phyloP scores from a whole-genome alignment of 805 yeast species.

The Wickerhamomyces strasburgensis region DNA sequence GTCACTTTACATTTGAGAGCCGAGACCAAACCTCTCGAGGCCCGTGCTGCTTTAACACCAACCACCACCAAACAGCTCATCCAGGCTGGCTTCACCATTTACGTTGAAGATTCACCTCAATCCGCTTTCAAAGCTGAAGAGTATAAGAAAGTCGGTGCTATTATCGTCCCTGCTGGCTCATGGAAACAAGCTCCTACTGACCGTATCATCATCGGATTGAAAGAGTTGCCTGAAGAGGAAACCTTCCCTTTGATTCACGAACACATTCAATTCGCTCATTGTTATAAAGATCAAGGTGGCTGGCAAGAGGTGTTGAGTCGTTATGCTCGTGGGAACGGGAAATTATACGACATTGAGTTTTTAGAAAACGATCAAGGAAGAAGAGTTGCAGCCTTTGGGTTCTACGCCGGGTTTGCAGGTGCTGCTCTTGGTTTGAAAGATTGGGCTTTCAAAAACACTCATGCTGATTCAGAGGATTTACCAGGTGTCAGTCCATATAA shows the following conservation, averaged over 20 bases:
- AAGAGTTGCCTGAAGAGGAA: slow-evolving; percentile 88
- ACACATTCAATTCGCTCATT: slow-evolving; percentile 98
- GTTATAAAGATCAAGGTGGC: slow-evolving; percentile 96
- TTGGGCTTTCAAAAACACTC: slow-evolving; percentile 88
- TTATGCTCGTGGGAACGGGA: slow-evolving; percentile 89
- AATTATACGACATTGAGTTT: slow-evolving; percentile 89
- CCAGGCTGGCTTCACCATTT: slow-evolving; percentile 84
- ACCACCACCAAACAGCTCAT: slow-evolving; percentile 76
- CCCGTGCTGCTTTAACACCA: slow-evolving; percentile 96
- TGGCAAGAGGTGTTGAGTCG: slow-evolving; percentile 89
- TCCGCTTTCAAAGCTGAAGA: slow-evolving; percentile 75
- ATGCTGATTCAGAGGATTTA: slow-evolving; percentile 60
- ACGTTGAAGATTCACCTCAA: slow-evolving; percentile 82
- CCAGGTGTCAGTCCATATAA: slow-evolving; percentile 80
- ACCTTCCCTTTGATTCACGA: slow-evolving; percentile 90
- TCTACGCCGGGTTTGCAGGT: slow-evolving; percentile 99
- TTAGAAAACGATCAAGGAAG: slow-evolving; percentile 91
- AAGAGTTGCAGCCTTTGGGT: slow-evolving; percentile 99
- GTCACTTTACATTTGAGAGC: slow-evolving; percentile 88
- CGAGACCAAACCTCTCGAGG: slow-evolving; percentile 95
- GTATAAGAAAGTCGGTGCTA: slow-evolving; percentile 76
- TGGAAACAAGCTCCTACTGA: slow-evolving; percentile 92
- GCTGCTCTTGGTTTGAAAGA: slow-evolving; percentile 94
- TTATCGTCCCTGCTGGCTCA: slow-evolving; percentile 86
- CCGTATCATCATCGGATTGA: slow-evolving; percentile 86